Evolutionary conservation across 2,329 filamentous ascomycete species (phyloP), one percentile per base, ranked within the genome.

Genomic region (Pochonia chlamydosporia): DNA sequence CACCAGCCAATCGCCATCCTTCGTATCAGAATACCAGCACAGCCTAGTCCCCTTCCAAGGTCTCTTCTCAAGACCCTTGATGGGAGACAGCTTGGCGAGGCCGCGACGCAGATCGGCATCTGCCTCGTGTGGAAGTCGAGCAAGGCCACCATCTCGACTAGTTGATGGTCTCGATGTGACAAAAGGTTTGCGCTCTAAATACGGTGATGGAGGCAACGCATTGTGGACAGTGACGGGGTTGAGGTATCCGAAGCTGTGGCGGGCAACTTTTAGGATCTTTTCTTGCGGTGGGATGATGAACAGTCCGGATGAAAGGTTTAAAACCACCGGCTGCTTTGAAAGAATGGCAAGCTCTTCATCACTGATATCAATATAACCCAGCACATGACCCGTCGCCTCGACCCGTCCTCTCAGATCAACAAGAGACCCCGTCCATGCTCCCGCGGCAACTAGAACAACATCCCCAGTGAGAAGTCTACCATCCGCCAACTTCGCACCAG

Each of bases 391-490:
- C 0, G 89, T 95, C 3, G 91, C 87, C 53, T 85, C 79, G 33
- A 83, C 84, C 39, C 87, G 79, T 23, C 89, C 88, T 40, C 83
- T 74, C 1, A 96, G 72, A 64, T 96, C 87, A 47, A 96, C 69
- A 20, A 96, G 74, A 2, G 79, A 76, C 3, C 84, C 79, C 2
- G 87, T 89, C 91, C 92, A 97, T 4, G 92, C 90, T 14, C 92
- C 92, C 0, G 90, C 83, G 0, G 92, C 90, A 3, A 95, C 75
- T 47, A 96, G 73, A 28, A 87, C 84, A 7, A 95, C 73, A 49
- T 89, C 86, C 2, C 86, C 87, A 4, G 66, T 68, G 6, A 69
- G 51, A 6, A 72, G 20, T 73, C 44, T 51, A 6, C 60, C 59
- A 41, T 64, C 58, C n/a, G 54, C 54, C 40, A 68, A 43, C 52